Percentiles rank a stretch among this genome's conserved stretches.
These are phyloP conservation scores for Allantophomopsis lycopodina DNA, from an alignment of 2,329 filamentous ascomycete species.

Conservation along the genomic window DNA sequence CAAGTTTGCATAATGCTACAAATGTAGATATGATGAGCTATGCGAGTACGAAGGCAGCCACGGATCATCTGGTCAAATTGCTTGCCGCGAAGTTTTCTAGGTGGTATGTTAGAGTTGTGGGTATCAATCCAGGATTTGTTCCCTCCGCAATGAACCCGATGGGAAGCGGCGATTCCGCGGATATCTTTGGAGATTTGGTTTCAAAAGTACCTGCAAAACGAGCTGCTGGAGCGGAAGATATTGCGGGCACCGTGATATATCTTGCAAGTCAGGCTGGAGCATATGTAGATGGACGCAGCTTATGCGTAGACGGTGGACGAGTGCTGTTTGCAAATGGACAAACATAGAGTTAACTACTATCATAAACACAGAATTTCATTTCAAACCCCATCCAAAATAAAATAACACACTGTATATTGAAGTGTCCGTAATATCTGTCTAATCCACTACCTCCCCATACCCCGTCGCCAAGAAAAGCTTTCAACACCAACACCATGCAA, in stretches of 20 bases:
- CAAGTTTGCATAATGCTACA: slow-evolving; percentile 35
- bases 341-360: not conserved
- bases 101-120: slow-evolving; percentile 27
- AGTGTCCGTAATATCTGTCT: too few relatives aligned
- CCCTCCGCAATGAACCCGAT: slow-evolving; percentile 30
- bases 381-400: too few relatives aligned
- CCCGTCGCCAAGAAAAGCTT: not conserved
- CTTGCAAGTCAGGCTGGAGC: slow-evolving; percentile 26
- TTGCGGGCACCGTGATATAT: slow-evolving; percentile 27
- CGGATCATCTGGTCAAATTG: slow-evolving; percentile 33
- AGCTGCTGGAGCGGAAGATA: slow-evolving; percentile 24
- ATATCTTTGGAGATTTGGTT: slow-evolving; percentile 26
- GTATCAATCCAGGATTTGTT: slow-evolving; percentile 29
- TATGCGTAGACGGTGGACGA: slow-evolving; percentile 25
- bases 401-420: too few relatives aligned
- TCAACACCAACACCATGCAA: too few relatives aligned
- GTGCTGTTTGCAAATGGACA: slow-evolving; percentile 25
- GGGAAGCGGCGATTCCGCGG: slow-evolving; percentile 19
- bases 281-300: slow-evolving; percentile 24
- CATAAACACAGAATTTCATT: too few relatives aligned
- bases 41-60: slow-evolving; percentile 34
- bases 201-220: slow-evolving; percentile 24
- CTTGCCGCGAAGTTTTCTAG: slow-evolving; percentile 31
- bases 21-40: slow-evolving; percentile 38
- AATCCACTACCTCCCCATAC: too few relatives aligned